Evolutionary conservation across 2,329 filamentous ascomycete species (phyloP).

Genomic region (Aquanectria penicillioides): DNA sequence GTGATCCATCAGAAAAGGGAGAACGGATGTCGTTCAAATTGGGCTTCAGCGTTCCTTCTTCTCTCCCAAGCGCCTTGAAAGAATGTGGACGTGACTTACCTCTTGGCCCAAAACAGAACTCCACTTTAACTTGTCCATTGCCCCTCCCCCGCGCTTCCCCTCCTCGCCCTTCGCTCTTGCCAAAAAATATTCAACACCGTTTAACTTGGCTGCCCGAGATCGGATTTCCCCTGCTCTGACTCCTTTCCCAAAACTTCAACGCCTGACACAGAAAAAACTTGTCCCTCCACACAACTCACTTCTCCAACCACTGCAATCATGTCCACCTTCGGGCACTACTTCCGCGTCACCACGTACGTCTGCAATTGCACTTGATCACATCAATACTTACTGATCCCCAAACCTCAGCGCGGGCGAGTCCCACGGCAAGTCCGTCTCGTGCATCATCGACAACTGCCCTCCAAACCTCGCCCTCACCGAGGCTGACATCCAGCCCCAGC

Average conservation of each 20-base stretch:
- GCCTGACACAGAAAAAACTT: conserved; percentile 11
- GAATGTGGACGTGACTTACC: neutral
- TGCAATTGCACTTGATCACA: neutral
- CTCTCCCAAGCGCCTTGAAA: neutral
- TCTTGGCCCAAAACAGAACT: neutral
- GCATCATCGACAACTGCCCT: conserved; percentile 92
- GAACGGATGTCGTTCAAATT: too few relatives aligned
- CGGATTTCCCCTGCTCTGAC: conserved; percentile 15
- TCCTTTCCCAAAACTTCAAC: conserved; percentile 27
- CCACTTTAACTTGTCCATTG: neutral
- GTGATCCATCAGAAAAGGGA: too few relatives aligned
- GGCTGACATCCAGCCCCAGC: conserved; percentile 90
- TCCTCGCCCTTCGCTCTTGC: neutral
- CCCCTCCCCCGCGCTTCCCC: conserved; percentile 28
- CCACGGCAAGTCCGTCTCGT: conserved; percentile 92
- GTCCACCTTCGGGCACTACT: conserved; percentile 84
- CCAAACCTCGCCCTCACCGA: conserved; percentile 88
- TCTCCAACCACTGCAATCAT: conserved; percentile 57
- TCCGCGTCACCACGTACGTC: conserved; percentile 72
- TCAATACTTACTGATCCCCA: neutral
- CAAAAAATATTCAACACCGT: conserved; percentile 5
- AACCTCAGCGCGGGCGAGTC: conserved; percentile 64
- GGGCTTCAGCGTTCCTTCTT: neutral
- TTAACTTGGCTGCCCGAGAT: conserved; percentile 21
- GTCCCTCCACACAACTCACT: conserved; percentile 1